Conservation (phyloP, 106 monocot species). For the Cymbidium sinense region DNA sequence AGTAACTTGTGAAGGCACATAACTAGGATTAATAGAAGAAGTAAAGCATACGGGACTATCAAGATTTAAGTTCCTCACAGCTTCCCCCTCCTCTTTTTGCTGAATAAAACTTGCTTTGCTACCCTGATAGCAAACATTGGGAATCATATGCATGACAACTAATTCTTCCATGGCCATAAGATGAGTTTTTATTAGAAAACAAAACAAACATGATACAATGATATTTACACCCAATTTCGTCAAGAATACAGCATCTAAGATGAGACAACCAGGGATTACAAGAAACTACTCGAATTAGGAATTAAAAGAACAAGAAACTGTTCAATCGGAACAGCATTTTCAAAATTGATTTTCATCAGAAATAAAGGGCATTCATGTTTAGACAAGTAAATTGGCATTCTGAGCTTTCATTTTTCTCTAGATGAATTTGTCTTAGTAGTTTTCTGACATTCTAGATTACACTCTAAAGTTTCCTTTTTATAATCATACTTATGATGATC, state of each 20-base stretch:
- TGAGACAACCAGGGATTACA: background rate
- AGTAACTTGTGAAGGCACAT: constrained; percentile 38
- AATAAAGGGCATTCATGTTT: no score
- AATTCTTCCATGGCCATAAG: background rate
- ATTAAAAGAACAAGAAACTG: background rate
- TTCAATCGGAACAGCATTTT: no score
- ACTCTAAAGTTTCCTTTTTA: no score
- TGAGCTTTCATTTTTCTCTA: no score
- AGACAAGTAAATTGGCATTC: no score
- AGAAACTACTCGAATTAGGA: background rate
- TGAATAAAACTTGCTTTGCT: constrained; percentile 53
- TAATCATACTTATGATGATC: no score
- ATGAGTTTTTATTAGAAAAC: background rate
- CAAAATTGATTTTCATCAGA: no score
- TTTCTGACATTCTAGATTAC: no score
- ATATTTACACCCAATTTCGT: no score
- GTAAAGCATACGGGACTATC: constrained; percentile 56
- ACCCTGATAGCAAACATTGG: constrained; percentile 27
- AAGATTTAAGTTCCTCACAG: constrained; percentile 14
- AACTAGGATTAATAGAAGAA: constrained; percentile 45
- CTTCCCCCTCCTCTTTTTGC: constrained; percentile 51
- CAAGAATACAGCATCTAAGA: background rate
- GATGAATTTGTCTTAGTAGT: no score
- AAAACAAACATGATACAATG: background rate
- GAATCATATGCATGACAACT: background rate